Percentiles rank a stretch among this genome's conserved stretches.
Evolutionary conservation across 768 basidiomycete genomes (phyloP).

Genomic region (Russula griseocarnosa): DNA sequence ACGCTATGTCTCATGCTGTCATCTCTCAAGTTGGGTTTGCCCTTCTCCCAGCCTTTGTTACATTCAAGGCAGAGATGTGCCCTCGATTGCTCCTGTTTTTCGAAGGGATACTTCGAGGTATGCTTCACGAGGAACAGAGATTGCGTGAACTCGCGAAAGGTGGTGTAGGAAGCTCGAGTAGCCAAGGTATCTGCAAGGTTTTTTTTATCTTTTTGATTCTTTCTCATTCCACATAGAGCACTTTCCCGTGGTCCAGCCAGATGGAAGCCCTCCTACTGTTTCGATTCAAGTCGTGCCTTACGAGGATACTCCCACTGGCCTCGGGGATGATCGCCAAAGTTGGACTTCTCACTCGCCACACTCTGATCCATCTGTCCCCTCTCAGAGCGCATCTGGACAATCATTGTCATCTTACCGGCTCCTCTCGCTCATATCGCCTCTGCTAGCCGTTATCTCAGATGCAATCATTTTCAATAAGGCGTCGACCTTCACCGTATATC

Average conservation of each 20-base stretch:
- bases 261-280: slow-evolving; percentile 13
- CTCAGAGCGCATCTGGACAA: slow-evolving; percentile 58
- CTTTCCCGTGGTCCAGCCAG: not conserved
- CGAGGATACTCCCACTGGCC: slow-evolving; percentile 6
- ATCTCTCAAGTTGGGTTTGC: slow-evolving; percentile 61
- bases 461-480: slow-evolving; percentile 42
- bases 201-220: not conserved
- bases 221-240: slow-evolving; percentile 10
- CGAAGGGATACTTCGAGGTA: slow-evolving; percentile 53
- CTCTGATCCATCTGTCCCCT: slow-evolving; percentile 31
- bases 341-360: slow-evolving; percentile 25
- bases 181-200: slow-evolving; percentile 11
- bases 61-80: slow-evolving; percentile 62
- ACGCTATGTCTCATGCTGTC: slow-evolving; percentile 49
- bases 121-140: slow-evolving; percentile 46
- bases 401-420: slow-evolving; percentile 52
- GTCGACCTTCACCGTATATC: slow-evolving; percentile 41
- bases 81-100: slow-evolving; percentile 63
- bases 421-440: slow-evolving; percentile 56
- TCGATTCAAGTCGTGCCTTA: slow-evolving; percentile 30
- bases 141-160: slow-evolving; percentile 27
- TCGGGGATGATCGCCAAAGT: slow-evolving; percentile 29
- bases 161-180: not conserved
- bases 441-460: slow-evolving; percentile 61
- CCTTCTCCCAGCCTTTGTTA: slow-evolving; percentile 69